Evolutionary conservation across 2,329 filamentous ascomycete genomes (phyloP).

Genomic region (Colletotrichum filicis): DNA sequence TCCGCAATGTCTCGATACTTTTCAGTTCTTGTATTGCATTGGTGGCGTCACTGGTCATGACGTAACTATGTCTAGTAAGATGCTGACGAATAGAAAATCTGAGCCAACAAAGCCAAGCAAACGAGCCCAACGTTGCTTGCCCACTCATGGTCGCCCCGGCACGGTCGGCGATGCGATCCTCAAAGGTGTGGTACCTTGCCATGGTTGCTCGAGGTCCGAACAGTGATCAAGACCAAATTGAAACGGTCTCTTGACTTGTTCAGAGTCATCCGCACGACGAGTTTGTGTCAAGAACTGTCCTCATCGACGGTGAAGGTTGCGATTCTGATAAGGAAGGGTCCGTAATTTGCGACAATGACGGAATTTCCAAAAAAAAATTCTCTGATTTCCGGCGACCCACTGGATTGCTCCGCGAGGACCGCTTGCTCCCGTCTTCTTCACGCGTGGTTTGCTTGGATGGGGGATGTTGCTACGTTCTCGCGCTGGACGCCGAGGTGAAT

Average conservation of each 20-base stretch:
- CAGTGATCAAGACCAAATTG: slow-evolving; percentile 3
- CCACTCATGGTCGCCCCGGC: slow-evolving; percentile 14
- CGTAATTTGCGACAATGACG: background rate
- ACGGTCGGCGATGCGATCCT: slow-evolving; percentile 12
- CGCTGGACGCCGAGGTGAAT: background rate
- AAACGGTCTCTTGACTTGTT: background rate
- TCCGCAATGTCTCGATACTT: slow-evolving; percentile 21
- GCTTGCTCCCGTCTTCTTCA: background rate
- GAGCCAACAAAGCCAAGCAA: slow-evolving; percentile 6
- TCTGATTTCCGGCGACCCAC: slow-evolving; percentile 1
- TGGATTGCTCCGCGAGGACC: slow-evolving; percentile 1
- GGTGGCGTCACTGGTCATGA: slow-evolving; percentile 31
- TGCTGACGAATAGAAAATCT: slow-evolving; percentile 17
- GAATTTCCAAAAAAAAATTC: background rate
- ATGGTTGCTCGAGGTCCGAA: background rate
- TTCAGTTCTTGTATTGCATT: slow-evolving; percentile 9
- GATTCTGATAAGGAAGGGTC: background rate
- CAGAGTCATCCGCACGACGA: background rate
- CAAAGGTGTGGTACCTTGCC: background rate
- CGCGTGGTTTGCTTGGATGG: background rate
- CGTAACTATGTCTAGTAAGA: slow-evolving; percentile 25
- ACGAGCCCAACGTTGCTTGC: background rate
- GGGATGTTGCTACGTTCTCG: background rate
- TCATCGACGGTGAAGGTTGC: slow-evolving; percentile 4
- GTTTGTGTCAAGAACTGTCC: background rate